A percentile compares a stretch with the other conserved stretches of the same genome.
Evolutionary conservation across 305 asterid genomes (phyloP).

Genomic region (Solanum hybrid): DNA sequence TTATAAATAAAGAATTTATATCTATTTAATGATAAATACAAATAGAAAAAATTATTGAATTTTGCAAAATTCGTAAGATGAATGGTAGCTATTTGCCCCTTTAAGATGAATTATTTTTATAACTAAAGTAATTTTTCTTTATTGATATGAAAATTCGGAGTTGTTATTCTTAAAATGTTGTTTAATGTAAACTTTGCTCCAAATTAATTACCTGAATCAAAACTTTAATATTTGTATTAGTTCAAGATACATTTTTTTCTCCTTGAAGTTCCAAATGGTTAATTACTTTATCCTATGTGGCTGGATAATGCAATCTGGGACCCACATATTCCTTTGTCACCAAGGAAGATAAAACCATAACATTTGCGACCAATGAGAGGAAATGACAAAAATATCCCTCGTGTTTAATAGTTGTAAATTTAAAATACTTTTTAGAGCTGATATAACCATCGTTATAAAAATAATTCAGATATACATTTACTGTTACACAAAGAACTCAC

Average conservation of each 20-base stretch:
- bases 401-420: neutral
- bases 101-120: too few species aligned
- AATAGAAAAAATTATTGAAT: neutral
- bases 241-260: neutral
- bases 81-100: neutral
- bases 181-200: neutral
- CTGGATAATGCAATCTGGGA: neutral
- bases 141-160: neutral
- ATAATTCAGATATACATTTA: too few species aligned
- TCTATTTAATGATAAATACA: neutral
- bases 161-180: too few species aligned
- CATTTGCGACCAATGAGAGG: neutral
- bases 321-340: neutral
- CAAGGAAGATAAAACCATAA: neutral
- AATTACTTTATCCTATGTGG: neutral
- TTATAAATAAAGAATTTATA: neutral
- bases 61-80: neutral
- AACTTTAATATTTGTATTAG: neutral
- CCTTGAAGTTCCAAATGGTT: neutral
- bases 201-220: neutral
- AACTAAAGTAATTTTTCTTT: too few species aligned
- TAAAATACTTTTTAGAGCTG: neutral
- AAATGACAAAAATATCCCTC: neutral
- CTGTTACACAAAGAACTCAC: too few species aligned
- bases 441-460: too few species aligned